Evolutionary conservation across 345 rosid species (phyloP).

Genomic region (Gossypium rotundifolium): DNA sequence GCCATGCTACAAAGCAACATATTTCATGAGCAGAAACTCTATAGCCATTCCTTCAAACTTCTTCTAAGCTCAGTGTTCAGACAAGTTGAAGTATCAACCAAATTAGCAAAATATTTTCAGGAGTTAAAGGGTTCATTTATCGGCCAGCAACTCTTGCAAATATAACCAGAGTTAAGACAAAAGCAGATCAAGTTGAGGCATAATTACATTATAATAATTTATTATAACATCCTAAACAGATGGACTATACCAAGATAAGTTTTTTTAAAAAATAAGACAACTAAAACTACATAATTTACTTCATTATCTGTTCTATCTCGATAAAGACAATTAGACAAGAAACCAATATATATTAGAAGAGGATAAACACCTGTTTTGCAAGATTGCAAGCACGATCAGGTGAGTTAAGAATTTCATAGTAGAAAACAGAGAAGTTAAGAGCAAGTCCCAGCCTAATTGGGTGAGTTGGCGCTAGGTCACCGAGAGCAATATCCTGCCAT

Average conservation of each 20-base stretch:
- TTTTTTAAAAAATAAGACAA: background rate
- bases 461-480: conserved; percentile 88
- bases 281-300: background rate
- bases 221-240: background rate
- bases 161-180: background rate
- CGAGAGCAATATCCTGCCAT: conserved; percentile 80
- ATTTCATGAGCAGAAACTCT: background rate
- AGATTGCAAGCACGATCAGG: conserved; percentile 96
- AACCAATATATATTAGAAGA: background rate
- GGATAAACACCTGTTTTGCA: conserved; percentile 70
- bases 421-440: conserved; percentile 98
- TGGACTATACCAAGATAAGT: background rate
- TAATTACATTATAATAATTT: background rate
- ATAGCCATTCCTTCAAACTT: background rate
- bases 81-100: background rate
- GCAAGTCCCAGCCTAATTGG: conserved; percentile 96
- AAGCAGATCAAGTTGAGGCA: background rate
- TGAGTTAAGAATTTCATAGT: conserved; percentile 95
- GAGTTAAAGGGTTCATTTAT: background rate
- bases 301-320: background rate
- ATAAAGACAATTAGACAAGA: background rate
- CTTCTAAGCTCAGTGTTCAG: background rate
- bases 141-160: background rate
- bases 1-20: background rate
- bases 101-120: background rate